Percentiles rank a stretch among this genome's conserved stretches.
phyloP scores from a whole-genome alignment of 768 basidiomycete genomes.

The Pleurotus salmoneostramineus region DNA sequence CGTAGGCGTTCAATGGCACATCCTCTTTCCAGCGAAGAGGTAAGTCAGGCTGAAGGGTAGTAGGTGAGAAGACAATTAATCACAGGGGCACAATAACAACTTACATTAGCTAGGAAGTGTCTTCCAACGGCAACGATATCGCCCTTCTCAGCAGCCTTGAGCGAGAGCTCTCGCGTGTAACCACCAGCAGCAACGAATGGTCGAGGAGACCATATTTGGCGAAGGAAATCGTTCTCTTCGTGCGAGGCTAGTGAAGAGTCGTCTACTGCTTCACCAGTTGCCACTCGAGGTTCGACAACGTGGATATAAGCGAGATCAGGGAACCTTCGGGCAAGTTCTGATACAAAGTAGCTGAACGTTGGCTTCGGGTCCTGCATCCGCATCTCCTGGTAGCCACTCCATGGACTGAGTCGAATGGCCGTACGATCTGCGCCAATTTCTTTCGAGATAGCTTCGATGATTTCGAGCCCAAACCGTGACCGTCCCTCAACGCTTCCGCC shows the following conservation, averaged over 20 bases:
- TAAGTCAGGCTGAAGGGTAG: conserved; percentile 26
- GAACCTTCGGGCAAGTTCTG: conserved; percentile 29
- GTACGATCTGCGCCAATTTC: conserved; percentile 51
- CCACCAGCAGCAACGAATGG: conserved; percentile 40
- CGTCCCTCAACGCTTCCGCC: conserved; percentile 66
- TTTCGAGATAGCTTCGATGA: conserved; percentile 44
- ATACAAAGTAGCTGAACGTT: conserved; percentile 47
- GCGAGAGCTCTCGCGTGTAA: conserved; percentile 34
- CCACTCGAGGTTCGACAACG: conserved; percentile 34
- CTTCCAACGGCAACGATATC: conserved; percentile 26
- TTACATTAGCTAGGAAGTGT: conserved; percentile 27
- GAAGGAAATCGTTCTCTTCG: conserved; percentile 39
- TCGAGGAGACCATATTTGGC: conserved; percentile 39
- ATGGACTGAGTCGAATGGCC: conserved; percentile 56
- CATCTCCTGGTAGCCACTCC: conserved; percentile 41
- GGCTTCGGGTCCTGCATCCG: conserved; percentile 50
- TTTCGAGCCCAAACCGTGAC: conserved; percentile 50
- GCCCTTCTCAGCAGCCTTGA: conserved; percentile 30
- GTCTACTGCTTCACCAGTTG: conserved; percentile 9
- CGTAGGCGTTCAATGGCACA: conserved; percentile 17
- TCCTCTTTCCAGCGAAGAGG: conserved; percentile 20
- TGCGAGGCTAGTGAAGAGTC: not conserved
- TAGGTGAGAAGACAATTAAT: not conserved
- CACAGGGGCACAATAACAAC: conserved; percentile 1
- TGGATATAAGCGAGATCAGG: conserved; percentile 52